Evolutionary conservation across 257 asterid species (phyloP), one percentile per base, ranked within the genome.

Genomic region (Solanum appendiculatum): DNA sequence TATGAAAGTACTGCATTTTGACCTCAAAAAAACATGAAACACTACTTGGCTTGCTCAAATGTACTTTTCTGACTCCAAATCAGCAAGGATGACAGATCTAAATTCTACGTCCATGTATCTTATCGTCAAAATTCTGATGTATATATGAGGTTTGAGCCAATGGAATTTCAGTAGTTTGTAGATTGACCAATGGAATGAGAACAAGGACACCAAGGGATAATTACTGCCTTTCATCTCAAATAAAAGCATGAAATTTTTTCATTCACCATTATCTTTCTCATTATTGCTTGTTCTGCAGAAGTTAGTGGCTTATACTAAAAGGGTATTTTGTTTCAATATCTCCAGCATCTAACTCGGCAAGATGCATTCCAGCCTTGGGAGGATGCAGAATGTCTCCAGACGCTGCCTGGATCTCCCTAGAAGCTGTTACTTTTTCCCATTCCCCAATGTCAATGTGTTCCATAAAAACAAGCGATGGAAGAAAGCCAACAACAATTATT

Each of bases 341-440:
- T n/a, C 23, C 90, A 87, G 91, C 69, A 81, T 85, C 75, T 87
- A 36, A 56, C 85, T 25, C 87, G 25, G 82, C 83, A 80, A 54
- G 87, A 83, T 68, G 86, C 91, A 25, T 89, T 89, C 83, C 56
- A 34, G 86, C 88, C 91, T 85, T 89, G 90, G 91, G 25, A 11
- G 63, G 91, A 87, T 83, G 20, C 54, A 40, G 25, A 29, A 48
- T 89, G 91, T 80, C 89, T 75, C 13, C 83, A 27, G 27, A n/a
- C 69, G 48, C 33, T 42, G 85, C 88, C 87, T 42, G 77, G 37
- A 70, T 40, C 84, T 56, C 23, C 31, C 25, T 23, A 74, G 85
- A 68, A 87, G 54, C 75, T 36, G 36, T 80, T 78, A 78, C 64
- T 21, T 86, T 48, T 86, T 89, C 72, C 83, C 29, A 69, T 46